A percentile compares a stretch with the other conserved stretches of the same genome.
Conservation (phyloP, 305 asterid species). For the Solanum hybrid region DNA sequence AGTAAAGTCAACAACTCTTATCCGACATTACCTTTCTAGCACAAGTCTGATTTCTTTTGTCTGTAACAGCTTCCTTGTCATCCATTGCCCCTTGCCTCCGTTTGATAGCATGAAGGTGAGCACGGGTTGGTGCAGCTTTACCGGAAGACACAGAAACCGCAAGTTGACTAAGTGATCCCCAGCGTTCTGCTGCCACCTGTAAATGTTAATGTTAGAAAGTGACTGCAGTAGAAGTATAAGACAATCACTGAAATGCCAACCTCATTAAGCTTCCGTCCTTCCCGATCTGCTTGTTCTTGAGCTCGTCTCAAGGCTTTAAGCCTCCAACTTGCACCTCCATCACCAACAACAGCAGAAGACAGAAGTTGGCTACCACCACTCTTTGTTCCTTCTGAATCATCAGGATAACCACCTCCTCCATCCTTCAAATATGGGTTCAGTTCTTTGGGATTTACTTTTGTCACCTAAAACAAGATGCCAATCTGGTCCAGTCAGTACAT, state of each 20-base stretch:
- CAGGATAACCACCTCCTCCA: slow-evolving; percentile 76
- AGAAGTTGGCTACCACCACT: slow-evolving; percentile 28
- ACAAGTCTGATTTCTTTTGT: slow-evolving; percentile 24
- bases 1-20: not conserved
- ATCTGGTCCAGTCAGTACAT: not conserved
- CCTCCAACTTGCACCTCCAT: slow-evolving; percentile 99
- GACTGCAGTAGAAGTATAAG: not conserved
- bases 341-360: slow-evolving; percentile 66
- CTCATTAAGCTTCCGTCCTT: slow-evolving; percentile 68
- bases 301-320: slow-evolving; percentile 87
- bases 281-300: slow-evolving; percentile 92
- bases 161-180: slow-evolving; percentile 81
- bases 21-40: slow-evolving; percentile 36
- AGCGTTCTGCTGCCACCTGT: slow-evolving; percentile 89
- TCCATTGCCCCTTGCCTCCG: slow-evolving; percentile 45
- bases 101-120: slow-evolving; percentile 83
- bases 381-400: slow-evolving; percentile 37
- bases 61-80: slow-evolving; percentile 30
- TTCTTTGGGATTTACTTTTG: slow-evolving; percentile 67
- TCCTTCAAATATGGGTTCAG: slow-evolving; percentile 72
- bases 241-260: slow-evolving; percentile 20
- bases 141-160: slow-evolving; percentile 84
- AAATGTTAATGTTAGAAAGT: not conserved
- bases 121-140: slow-evolving; percentile 65
- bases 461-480: slow-evolving; percentile 28